phyloP scores from a whole-genome alignment of 352 stramenopile species.

The Pythium utonaiense region DNA sequence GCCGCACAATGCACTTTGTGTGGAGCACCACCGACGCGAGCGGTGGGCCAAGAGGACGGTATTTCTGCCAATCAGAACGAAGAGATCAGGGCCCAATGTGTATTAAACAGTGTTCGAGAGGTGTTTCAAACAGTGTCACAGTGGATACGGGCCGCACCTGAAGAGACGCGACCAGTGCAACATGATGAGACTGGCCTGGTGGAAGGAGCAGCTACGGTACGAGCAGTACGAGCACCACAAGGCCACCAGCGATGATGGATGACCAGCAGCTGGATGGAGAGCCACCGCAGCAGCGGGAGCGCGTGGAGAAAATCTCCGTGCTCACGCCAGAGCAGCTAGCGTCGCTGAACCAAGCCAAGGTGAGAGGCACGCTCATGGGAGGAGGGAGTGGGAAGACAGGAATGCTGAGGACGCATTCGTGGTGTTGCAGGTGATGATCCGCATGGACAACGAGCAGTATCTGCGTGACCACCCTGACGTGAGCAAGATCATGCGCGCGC shows the following conservation, averaged over 20 bases:
- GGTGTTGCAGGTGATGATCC: conserved; percentile 68
- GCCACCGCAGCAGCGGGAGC: background rate
- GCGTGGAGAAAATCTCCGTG: conserved; percentile 48
- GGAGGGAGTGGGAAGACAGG: too few species aligned
- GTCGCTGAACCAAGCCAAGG: conserved; percentile 69
- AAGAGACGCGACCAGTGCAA: background rate
- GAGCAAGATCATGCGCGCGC: conserved; percentile 49
- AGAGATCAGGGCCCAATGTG: background rate
- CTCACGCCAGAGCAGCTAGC: conserved; percentile 57
- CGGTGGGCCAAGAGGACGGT: conserved; percentile 5
- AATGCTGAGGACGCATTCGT: too few species aligned
- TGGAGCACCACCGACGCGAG: conserved; percentile 18
- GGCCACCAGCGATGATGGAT: background rate
- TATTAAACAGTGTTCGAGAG: background rate
- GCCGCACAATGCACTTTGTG: background rate
- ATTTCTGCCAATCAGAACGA: conserved; percentile 16
- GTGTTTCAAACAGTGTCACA: background rate
- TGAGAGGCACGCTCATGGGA: too few species aligned
- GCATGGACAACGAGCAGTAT: conserved; percentile 79
- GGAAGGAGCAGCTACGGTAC: background rate
- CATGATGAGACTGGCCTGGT: background rate
- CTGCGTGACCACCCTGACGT: conserved; percentile 61
- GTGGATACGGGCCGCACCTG: background rate
- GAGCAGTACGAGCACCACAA: too few species aligned
- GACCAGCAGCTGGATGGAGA: background rate